Base-by-base conservation (phyloP, 2,329 filamentous ascomycete genomes). In the Bipolaris bicolor region DNA sequence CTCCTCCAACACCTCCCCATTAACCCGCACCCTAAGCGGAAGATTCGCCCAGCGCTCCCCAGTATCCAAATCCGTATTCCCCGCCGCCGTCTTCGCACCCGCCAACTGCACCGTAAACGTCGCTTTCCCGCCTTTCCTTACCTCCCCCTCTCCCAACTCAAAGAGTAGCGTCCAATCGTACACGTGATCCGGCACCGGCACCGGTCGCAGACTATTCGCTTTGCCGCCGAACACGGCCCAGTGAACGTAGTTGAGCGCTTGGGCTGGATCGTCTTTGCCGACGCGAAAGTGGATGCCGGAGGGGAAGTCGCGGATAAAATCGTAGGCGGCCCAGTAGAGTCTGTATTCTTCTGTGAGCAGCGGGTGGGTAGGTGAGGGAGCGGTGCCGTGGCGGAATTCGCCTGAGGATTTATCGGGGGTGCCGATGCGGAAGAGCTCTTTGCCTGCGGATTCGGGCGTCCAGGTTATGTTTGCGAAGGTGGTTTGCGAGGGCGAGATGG, bases 51-150 rank as follows among this genome's bases (percentile, higher is more conserved):
- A 83, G 22, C 78, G 78, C 67, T 88, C 80, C 2, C 81, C 76
- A 61, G 86, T 86, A 62, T 76, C 86, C 1, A 82, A 76, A 67
- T 88, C 85, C 1, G 84, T 87, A 65, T 88, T 88, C 1, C 86
- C 86, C 0, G 82, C 80, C 3, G 84, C 84, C 0, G 84, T 86
- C 75, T 88, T 88, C 1, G 82, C 86, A 2, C 83, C 86, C 0
- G 86, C 86, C 1, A 89, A 78, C 67, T 88, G 86, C 1, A 89
- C 80, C 0, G 86, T 88, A 24, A 89, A 82, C 0, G 84, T 88
- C 0, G 84, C 86, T 55, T 77, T 80, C 5, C 41, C 58, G 47
- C 54, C 67, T 11, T 73, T 70, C 2, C 70, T 63, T 1, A 86
- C 63, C 48, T 83, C 74, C 0, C 74, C 65, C 2, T 53, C 48